phyloP scores from a whole-genome alignment of 2,329 filamentous ascomycete species.

The Acrodontium crateriforme region DNA sequence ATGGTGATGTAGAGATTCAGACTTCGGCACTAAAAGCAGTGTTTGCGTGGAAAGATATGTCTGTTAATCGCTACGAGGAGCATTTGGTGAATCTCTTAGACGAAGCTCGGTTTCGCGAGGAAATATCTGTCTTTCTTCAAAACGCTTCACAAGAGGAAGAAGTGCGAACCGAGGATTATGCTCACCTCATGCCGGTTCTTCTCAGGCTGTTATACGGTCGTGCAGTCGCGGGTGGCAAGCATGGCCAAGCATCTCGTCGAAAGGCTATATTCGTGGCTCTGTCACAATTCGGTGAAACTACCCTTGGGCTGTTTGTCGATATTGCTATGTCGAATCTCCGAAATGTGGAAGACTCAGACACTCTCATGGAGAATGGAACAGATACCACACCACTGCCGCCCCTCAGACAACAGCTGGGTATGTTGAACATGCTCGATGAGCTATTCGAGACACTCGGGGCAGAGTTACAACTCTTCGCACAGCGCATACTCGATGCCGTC shows the following conservation, averaged over 20 bases:
- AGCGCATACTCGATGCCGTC: slow-evolving; percentile 58
- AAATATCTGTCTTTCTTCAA: slow-evolving; percentile 69
- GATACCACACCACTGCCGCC: slow-evolving; percentile 1
- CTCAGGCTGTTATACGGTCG: slow-evolving; percentile 80
- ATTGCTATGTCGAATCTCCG: slow-evolving; percentile 53
- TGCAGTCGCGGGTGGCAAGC: slow-evolving; percentile 65
- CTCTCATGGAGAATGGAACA: neutral
- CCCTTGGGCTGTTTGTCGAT: slow-evolving; percentile 68
- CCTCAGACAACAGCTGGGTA: slow-evolving; percentile 69
- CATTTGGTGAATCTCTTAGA: slow-evolving; percentile 78
- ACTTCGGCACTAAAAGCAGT: slow-evolving; percentile 72
- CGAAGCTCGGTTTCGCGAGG: slow-evolving; percentile 82
- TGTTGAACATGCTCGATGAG: slow-evolving; percentile 81
- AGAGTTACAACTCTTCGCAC: slow-evolving; percentile 53
- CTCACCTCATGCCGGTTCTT: slow-evolving; percentile 68
- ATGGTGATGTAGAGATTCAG: slow-evolving; percentile 84
- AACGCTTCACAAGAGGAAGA: slow-evolving; percentile 42
- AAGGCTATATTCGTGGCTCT: slow-evolving; percentile 62
- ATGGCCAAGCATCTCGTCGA: slow-evolving; percentile 68
- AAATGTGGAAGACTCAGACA: neutral
- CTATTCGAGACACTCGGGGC: slow-evolving; percentile 74
- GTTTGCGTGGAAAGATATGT: slow-evolving; percentile 74
- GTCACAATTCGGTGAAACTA: slow-evolving; percentile 58
- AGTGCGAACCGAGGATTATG: slow-evolving; percentile 58
- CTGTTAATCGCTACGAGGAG: slow-evolving; percentile 66